Conservation (phyloP, 2,329 filamentous ascomycete genomes). For the Colletotrichum cuscutae region DNA sequence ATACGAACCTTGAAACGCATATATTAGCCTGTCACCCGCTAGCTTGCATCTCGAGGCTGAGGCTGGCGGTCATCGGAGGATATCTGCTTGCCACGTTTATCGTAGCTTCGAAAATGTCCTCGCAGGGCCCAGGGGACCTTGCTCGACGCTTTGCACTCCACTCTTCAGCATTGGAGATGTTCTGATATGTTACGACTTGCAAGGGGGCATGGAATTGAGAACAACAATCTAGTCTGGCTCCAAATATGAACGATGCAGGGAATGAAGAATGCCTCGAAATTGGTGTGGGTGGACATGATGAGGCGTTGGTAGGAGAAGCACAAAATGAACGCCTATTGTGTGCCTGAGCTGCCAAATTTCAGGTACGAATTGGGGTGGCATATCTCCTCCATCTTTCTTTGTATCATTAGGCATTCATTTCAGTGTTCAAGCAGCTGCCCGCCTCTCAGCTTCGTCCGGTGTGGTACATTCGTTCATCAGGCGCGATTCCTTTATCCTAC, state of each 20-base stretch:
- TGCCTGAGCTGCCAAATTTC: slow-evolving; percentile 7
- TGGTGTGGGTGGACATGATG: not conserved
- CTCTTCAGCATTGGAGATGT: not conserved
- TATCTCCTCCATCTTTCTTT: not conserved
- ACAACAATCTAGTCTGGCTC: not conserved
- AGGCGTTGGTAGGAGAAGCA: not conserved
- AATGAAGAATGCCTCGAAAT: not conserved
- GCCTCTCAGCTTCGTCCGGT: not conserved
- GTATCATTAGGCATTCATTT: not conserved
- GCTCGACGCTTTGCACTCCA: slow-evolving; percentile 15
- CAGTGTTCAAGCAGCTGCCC: not conserved
- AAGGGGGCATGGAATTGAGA: not conserved
- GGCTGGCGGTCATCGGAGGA: slow-evolving; percentile 24
- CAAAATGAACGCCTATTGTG: not conserved
- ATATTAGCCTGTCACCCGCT: not conserved
- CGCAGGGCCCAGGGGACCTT: slow-evolving; percentile 27
- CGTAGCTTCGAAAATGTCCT: slow-evolving; percentile 38
- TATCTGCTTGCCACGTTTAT: slow-evolving; percentile 49
- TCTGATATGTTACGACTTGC: not conserved
- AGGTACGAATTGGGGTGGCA: slow-evolving; percentile 13
- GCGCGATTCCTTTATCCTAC: not conserved
- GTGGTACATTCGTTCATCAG: not conserved
- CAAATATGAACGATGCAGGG: not conserved
- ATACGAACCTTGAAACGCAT: not conserved
- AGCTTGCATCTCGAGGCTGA: not conserved